phyloP scores from a whole-genome alignment of 805 yeast genomes.

The Wickerhamiella galacta region DNA sequence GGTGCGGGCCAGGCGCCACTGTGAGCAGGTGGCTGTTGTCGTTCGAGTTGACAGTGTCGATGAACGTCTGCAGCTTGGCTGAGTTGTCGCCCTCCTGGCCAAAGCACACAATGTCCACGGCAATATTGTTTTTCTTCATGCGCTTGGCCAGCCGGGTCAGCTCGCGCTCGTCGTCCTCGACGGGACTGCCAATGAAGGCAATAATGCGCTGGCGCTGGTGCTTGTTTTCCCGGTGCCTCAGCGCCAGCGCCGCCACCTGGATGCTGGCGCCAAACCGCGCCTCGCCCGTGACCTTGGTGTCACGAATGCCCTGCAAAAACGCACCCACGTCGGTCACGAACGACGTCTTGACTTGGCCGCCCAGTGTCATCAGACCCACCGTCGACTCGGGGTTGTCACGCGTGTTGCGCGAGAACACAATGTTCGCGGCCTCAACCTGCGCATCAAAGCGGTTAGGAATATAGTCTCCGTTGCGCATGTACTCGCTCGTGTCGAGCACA shows the following conservation, averaged over 20 bases:
- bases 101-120: constrained; percentile 77
- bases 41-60: constrained; percentile 48
- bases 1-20: constrained; percentile 73
- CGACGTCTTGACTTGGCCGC: constrained; percentile 82
- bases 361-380: constrained; percentile 79
- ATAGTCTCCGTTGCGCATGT: constrained; percentile 89
- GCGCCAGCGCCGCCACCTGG: constrained; percentile 85
- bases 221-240: constrained; percentile 91
- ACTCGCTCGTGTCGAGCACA: constrained; percentile 90
- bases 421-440: constrained; percentile 76
- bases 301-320: constrained; percentile 69
- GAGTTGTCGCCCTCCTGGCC: constrained; percentile 78
- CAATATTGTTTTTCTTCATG: constrained; percentile 82
- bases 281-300: constrained; percentile 49
- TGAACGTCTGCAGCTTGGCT: constrained; percentile 61
- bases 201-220: constrained; percentile 81
- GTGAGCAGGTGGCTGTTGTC: constrained; percentile 49
- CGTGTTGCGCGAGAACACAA: constrained; percentile 71
- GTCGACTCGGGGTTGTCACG: constrained; percentile 86
- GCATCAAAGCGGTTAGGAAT: constrained; percentile 80
- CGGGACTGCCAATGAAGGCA: constrained; percentile 78
- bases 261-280: constrained; percentile 63
- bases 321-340: constrained; percentile 77
- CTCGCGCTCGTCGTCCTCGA: constrained; percentile 49
- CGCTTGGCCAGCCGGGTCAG: constrained; percentile 74